These are phyloP conservation scores for Mariannaea elegans DNA, from an alignment of 2,329 filamentous ascomycete species.

Conservation along the genomic window DNA sequence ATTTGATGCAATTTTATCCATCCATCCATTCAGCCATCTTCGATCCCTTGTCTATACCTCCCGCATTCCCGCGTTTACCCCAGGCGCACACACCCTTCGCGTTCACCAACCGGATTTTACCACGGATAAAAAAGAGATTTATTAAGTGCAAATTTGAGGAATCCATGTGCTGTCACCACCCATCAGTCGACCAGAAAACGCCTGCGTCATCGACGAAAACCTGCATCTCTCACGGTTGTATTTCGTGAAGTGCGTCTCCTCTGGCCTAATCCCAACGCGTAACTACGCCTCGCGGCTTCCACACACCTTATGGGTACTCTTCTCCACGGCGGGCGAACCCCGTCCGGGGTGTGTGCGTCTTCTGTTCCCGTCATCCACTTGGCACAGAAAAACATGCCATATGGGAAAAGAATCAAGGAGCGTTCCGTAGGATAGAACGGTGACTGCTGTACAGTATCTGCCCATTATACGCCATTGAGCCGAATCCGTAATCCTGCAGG, in stretches of 20 bases:
- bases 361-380: neutral
- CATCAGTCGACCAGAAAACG: neutral
- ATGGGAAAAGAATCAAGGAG: neutral
- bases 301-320: no score
- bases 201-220: constrained; percentile 12
- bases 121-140: no score
- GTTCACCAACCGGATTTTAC: no score
- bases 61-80: no score
- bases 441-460: neutral
- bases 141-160: neutral
- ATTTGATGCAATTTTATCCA: neutral
- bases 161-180: neutral
- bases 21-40: neutral
- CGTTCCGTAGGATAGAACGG: neutral
- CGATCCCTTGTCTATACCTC: no score
- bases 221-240: constrained; percentile 19
- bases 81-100: no score
- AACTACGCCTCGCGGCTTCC: no score
- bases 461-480: neutral
- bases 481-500: neutral
- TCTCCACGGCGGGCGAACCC: constrained; percentile 12
- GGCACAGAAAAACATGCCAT: neutral
- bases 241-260: neutral
- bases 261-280: constrained; percentile 18
- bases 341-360: neutral